A percentile compares a stretch with the other conserved stretches of the same genome.
Conservation (phyloP, 2,329 filamentous ascomycete species). For the Fusarium napiforme region DNA sequence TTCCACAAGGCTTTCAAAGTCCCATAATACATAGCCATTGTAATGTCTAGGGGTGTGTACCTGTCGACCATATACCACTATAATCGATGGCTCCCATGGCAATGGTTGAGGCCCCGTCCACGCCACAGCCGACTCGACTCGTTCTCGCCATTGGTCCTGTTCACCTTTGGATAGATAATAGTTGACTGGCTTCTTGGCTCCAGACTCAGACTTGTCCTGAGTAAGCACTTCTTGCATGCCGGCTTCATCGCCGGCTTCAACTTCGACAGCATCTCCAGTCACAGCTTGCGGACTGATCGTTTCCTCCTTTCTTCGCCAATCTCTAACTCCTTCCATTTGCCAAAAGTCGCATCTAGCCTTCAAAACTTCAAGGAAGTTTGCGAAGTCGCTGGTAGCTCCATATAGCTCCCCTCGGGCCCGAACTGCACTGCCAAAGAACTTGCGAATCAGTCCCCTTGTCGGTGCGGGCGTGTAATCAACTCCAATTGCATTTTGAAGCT, state of each 20-base stretch:
- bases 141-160: conserved; percentile 45
- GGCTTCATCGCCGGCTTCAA: neutral
- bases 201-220: conserved; percentile 33
- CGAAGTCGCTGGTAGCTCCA: conserved; percentile 76
- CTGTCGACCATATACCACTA: conserved; percentile 71
- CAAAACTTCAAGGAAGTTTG: conserved; percentile 78
- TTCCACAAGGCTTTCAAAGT: conserved; percentile 74
- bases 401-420: conserved; percentile 61
- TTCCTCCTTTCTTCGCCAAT: conserved; percentile 73
- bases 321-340: conserved; percentile 81
- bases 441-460: conserved; percentile 62
- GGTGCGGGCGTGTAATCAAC: conserved; percentile 72
- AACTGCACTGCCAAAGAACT: conserved; percentile 56
- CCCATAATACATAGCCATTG: conserved; percentile 70
- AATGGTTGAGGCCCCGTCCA: conserved; percentile 35
- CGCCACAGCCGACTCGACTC: conserved; percentile 38
- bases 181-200: conserved; percentile 43
- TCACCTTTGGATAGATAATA: conserved; percentile 47
- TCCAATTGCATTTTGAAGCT: conserved; percentile 79
- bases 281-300: conserved; percentile 9
- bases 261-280: neutral
- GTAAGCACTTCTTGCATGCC: neutral
- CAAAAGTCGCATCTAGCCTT: conserved; percentile 84
- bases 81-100: conserved; percentile 56
- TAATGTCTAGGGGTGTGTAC: conserved; percentile 68